Percentiles rank a stretch among this genome's conserved stretches.
These are phyloP conservation scores for Beauveria caledonica DNA, from an alignment of 2,329 filamentous ascomycete genomes.

Conservation along the genomic window DNA sequence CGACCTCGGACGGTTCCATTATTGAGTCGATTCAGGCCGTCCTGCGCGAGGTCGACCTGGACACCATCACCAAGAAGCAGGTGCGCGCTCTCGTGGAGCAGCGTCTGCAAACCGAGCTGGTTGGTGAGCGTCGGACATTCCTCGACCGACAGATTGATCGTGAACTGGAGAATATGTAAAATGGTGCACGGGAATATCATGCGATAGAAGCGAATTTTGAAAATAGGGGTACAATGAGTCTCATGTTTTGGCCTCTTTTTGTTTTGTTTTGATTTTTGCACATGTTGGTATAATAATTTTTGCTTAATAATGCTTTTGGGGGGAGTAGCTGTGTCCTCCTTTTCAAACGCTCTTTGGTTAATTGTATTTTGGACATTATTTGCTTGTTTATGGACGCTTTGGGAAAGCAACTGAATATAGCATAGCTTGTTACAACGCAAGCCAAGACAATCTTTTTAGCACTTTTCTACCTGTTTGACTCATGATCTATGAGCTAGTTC, in stretches of 20 bases:
- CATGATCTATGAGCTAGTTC: background rate
- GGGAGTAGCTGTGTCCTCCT: background rate
- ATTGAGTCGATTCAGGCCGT: conserved; percentile 77
- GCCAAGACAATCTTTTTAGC: background rate
- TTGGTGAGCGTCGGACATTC: conserved; percentile 78
- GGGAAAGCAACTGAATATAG: background rate
- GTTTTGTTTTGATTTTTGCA: background rate
- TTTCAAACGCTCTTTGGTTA: background rate
- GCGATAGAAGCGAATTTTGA: background rate
- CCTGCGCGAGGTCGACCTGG: conserved; percentile 80
- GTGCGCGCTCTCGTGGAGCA: conserved; percentile 86
- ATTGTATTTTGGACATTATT: background rate
- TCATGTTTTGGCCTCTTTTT: background rate
- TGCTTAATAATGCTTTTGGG: conserved; percentile 4
- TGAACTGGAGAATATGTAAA: conserved; percentile 87
- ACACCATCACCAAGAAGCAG: conserved; percentile 98
- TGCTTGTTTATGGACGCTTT: background rate
- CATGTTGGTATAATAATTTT: background rate
- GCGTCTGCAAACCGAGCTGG: conserved; percentile 79
- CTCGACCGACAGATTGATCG: conserved; percentile 89
- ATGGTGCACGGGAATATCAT: background rate
- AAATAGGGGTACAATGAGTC: background rate
- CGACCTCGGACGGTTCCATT: conserved; percentile 73
- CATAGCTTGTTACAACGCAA: background rate
- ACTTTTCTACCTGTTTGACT: background rate